Evolutionary conservation across 106 monocot species (phyloP).

Genomic region (Phalaenopsis aphrodite): DNA sequence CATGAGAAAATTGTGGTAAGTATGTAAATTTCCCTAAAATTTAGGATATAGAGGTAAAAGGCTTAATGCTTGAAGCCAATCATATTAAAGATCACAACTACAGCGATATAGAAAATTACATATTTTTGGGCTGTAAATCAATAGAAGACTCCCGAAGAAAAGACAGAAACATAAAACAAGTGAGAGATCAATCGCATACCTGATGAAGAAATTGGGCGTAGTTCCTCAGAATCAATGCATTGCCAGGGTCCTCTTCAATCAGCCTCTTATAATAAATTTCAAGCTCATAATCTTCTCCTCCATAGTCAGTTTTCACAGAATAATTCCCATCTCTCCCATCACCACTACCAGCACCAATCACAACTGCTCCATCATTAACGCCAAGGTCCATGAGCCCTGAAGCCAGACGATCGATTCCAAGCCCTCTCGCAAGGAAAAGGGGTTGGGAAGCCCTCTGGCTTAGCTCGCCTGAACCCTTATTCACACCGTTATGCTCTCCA

Average conservation of each 20-base stretch:
- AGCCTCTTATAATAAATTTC: slow-evolving; percentile 61
- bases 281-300: slow-evolving; percentile 30
- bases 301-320: slow-evolving; percentile 1
- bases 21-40: too few species aligned
- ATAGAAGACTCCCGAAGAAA: too few species aligned
- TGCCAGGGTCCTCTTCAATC: slow-evolving; percentile 61
- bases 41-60: too few species aligned
- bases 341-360: slow-evolving; percentile 4
- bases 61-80: too few species aligned
- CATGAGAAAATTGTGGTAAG: too few species aligned
- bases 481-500: neutral
- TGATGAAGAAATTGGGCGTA: slow-evolving; percentile 70
- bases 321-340: slow-evolving; percentile 11
- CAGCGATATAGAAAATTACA: neutral
- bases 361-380: slow-evolving; percentile 7
- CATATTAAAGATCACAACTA: neutral
- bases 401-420: slow-evolving; percentile 50
- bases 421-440: slow-evolving; percentile 56
- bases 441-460: slow-evolving; percentile 11
- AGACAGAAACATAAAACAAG: neutral
- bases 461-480: neutral
- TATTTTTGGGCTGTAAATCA: too few species aligned
- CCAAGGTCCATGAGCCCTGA: slow-evolving; percentile 24
- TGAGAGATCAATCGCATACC: slow-evolving; percentile 20
- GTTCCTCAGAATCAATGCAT: slow-evolving; percentile 64